A percentile compares a stretch with the other conserved stretches of the same genome.
Evolutionary conservation across 2,329 filamentous ascomycete species (phyloP).

Genomic region (Trichoderma atrobrunneum): DNA sequence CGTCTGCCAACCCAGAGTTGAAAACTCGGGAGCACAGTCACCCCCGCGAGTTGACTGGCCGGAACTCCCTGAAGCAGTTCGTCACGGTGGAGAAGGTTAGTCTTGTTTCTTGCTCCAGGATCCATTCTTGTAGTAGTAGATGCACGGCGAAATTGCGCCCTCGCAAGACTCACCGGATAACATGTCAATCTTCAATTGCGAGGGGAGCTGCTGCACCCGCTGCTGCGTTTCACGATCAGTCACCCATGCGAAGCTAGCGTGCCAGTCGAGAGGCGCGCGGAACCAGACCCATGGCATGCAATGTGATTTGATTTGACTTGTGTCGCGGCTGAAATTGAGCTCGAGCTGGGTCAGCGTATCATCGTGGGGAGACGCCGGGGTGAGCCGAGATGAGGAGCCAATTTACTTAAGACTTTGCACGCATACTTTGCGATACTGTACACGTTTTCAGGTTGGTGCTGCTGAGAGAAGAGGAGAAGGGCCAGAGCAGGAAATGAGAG

Average conservation of each 20-base stretch:
- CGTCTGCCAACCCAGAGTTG: neutral
- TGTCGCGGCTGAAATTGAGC: slow-evolving; percentile 15
- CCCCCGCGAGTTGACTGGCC: neutral
- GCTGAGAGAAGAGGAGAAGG: neutral
- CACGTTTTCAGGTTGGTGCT: neutral
- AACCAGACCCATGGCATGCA: slow-evolving; percentile 11
- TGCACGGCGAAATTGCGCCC: neutral
- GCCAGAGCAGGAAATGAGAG: neutral
- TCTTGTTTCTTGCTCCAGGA: neutral
- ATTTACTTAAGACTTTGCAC: slow-evolving; percentile 4
- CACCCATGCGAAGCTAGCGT: slow-evolving; percentile 1
- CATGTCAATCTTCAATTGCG: neutral
- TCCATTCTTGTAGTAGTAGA: neutral
- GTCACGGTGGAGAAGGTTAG: neutral
- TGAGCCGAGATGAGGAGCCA: slow-evolving; percentile 17
- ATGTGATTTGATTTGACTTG: neutral
- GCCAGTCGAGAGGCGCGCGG: slow-evolving; percentile 7
- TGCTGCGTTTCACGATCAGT: slow-evolving; percentile 16
- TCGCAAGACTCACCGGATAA: neutral
- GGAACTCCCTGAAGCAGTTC: neutral
- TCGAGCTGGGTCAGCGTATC: slow-evolving; percentile 16
- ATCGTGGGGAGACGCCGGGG: slow-evolving; percentile 17
- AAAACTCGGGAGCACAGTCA: neutral
- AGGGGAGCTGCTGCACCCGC: slow-evolving; percentile 4
- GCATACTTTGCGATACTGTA: neutral